Conservation (phyloP, 1,139 yeast genomes). For the Lodderomyces orthopsilosis region DNA sequence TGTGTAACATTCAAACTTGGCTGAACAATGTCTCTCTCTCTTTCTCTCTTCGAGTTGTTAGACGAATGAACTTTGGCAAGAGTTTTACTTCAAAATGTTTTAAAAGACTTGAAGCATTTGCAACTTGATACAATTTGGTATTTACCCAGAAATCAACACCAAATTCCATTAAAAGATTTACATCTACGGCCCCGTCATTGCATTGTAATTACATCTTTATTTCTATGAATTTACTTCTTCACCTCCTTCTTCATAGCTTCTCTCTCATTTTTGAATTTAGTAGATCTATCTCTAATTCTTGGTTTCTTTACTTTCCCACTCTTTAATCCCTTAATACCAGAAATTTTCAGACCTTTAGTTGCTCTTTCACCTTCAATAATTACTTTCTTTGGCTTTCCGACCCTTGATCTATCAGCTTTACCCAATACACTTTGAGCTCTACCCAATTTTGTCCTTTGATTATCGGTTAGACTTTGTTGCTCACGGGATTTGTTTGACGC, state of each 20-base stretch:
- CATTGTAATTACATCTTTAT: too few relatives aligned
- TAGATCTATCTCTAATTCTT: slow-evolving; percentile 64
- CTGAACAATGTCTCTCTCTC: too few relatives aligned
- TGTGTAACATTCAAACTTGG: too few relatives aligned
- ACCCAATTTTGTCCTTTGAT: slow-evolving; percentile 75
- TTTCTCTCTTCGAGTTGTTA: too few relatives aligned
- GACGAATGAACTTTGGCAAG: too few relatives aligned
- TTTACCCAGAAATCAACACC: too few relatives aligned
- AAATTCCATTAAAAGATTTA: too few relatives aligned
- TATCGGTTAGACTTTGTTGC: slow-evolving; percentile 42
- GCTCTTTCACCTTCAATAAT: slow-evolving; percentile 80
- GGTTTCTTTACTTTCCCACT: slow-evolving; percentile 58
- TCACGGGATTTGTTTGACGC: slow-evolving; percentile 20
- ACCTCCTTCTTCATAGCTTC: slow-evolving; percentile 20
- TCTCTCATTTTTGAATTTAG: slow-evolving; percentile 50
- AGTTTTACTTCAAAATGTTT: too few relatives aligned
- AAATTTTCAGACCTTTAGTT: slow-evolving; percentile 58
- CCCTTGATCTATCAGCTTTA: slow-evolving; percentile 72
- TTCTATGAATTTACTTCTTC: slow-evolving; percentile 3
- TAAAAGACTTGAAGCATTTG: too few relatives aligned
- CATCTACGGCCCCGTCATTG: too few relatives aligned
- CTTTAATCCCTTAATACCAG: slow-evolving; percentile 56
- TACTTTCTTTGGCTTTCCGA: slow-evolving; percentile 39
- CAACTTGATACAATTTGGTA: too few relatives aligned
- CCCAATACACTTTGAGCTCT: slow-evolving; percentile 75